Evolutionary conservation across 495 filamentous ascomycete genomes (phyloP).

Genomic region (Penicillium herquei): DNA sequence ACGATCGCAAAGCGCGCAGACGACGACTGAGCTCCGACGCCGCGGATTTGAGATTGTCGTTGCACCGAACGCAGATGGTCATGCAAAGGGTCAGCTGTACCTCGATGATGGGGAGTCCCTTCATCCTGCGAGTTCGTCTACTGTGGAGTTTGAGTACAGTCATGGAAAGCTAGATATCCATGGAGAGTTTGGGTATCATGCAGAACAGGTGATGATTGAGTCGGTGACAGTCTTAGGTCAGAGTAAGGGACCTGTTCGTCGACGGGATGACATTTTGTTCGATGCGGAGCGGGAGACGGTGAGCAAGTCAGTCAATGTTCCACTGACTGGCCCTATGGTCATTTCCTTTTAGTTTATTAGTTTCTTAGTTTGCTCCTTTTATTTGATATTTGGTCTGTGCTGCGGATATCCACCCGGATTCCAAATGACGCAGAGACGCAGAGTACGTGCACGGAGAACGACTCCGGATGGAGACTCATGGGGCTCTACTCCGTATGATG

Average conservation of each 20-base stretch:
- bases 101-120: slow-evolving; percentile 62
- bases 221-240: slow-evolving; percentile 56
- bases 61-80: slow-evolving; percentile 52
- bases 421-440: too few relatives aligned
- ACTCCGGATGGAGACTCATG: too few relatives aligned
- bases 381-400: neutral
- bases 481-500: too few relatives aligned
- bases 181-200: slow-evolving; percentile 52
- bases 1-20: slow-evolving; percentile 60
- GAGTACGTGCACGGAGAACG: too few relatives aligned
- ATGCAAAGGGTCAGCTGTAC: slow-evolving; percentile 54
- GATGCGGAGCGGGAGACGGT: slow-evolving; percentile 17
- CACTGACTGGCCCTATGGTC: slow-evolving; percentile 23
- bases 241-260: slow-evolving; percentile 4
- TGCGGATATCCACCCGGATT: too few relatives aligned
- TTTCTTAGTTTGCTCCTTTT: neutral
- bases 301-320: slow-evolving; percentile 22
- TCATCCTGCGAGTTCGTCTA: slow-evolving; percentile 44
- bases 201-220: slow-evolving; percentile 33
- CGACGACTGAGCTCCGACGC: slow-evolving; percentile 65
- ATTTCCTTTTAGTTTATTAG: neutral
- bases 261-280: slow-evolving; percentile 4
- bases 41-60: slow-evolving; percentile 70
- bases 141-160: slow-evolving; percentile 54
- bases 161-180: slow-evolving; percentile 47